Conservation (phyloP, 345 rosid species). For the Pistacia atlantica region DNA sequence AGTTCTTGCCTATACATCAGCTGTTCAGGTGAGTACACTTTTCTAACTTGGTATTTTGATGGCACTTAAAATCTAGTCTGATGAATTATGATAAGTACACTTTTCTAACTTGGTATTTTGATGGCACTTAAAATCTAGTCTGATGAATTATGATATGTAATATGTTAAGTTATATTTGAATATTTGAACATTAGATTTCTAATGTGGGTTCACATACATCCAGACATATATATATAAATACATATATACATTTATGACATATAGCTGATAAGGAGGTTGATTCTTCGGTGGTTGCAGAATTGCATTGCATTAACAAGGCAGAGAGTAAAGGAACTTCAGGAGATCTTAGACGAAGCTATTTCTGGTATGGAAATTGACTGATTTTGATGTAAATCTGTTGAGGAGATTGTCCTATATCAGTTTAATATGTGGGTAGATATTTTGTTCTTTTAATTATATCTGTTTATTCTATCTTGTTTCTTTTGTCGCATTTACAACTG, state of each 20-base stretch:
- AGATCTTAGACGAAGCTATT: conserved; percentile 55
- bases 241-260: not conserved
- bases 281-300: conserved; percentile 46
- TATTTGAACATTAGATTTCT: no score
- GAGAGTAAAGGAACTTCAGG: conserved; percentile 53
- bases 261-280: conserved; percentile 3
- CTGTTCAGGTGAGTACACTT: conserved; percentile 58
- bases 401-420: conserved; percentile 8
- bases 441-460: not conserved
- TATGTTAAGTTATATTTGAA: not conserved
- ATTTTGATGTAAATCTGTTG: not conserved
- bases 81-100: conserved; percentile 20
- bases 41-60: not conserved
- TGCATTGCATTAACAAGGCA: conserved; percentile 63
- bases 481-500: not conserved
- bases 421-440: conserved; percentile 15
- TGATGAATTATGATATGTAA: not conserved
- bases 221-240: not conserved
- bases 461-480: conserved; percentile 17
- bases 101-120: not conserved
- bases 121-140: not conserved
- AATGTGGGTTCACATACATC: not conserved
- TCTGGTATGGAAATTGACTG: conserved; percentile 59
- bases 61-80: not conserved
- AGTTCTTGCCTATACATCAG: conserved; percentile 61